Conservation (phyloP, 2,329 filamentous ascomycete genomes). For the Botrytis pseudocinerea region DNA sequence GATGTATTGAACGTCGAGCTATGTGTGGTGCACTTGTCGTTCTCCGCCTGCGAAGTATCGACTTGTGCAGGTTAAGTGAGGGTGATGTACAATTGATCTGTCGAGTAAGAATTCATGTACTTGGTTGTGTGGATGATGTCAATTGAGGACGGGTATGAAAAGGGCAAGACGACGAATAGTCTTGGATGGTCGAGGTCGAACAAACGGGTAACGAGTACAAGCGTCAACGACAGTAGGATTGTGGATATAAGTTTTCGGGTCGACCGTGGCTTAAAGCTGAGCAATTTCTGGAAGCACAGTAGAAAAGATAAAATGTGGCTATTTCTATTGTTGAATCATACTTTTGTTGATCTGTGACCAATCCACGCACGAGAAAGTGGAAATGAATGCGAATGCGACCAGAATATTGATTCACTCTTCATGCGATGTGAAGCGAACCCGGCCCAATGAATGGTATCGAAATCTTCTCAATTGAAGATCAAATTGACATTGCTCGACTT, state of each 20-base stretch:
- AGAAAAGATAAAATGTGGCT: not conserved
- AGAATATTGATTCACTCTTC: conserved; percentile 2
- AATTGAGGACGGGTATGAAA: not conserved
- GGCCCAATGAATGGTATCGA: not conserved
- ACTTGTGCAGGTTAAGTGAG: conserved; percentile 40
- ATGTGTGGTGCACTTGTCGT: conserved; percentile 46
- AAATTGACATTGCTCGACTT: not conserved
- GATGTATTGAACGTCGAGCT: conserved; percentile 38
- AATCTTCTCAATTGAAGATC: not conserved
- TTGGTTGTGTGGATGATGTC: not conserved
- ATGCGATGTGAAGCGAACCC: not conserved
- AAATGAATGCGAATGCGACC: not conserved
- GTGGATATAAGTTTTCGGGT: conserved; percentile 5
- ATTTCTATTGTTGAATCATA: conserved; percentile 12
- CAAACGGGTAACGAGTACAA: not conserved
- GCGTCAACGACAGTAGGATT: not conserved
- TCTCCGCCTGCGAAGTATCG: conserved; percentile 53
- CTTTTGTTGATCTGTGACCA: not conserved
- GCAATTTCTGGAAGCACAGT: conserved; percentile 9
- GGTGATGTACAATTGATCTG: conserved; percentile 3
- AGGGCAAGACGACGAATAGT: conserved; percentile 10
- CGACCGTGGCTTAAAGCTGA: conserved; percentile 7
- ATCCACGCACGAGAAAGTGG: not conserved
- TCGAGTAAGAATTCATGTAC: not conserved
- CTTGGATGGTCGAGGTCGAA: conserved; percentile 1